These are phyloP conservation scores for Alnus glutinosa DNA, from an alignment of 306 rosid species.

Conservation along the genomic window DNA sequence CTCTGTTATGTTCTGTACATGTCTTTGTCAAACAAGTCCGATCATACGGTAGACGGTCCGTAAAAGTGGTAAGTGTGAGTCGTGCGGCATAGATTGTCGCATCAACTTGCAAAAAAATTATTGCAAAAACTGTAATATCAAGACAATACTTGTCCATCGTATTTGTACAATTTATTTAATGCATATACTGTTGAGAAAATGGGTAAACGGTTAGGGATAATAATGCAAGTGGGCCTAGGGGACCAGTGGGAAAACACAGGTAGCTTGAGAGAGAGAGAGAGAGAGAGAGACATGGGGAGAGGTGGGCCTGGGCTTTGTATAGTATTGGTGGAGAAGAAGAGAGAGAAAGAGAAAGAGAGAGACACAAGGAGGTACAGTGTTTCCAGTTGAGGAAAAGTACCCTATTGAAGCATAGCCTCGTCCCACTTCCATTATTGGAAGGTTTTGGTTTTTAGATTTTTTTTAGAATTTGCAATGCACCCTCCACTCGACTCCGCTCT, in stretches of 20 bases:
- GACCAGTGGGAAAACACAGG: neutral
- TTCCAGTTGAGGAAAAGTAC: conserved; percentile 54
- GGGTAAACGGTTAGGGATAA: conserved; percentile 31
- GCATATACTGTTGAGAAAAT: too few species aligned
- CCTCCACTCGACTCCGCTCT: conserved; percentile 1
- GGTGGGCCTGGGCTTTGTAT: conserved; percentile 80
- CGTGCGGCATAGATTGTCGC: too few species aligned
- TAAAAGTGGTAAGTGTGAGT: too few species aligned
- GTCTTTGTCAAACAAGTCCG: too few species aligned
- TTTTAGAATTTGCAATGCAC: conserved; percentile 4
- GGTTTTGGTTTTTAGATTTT: conserved; percentile 31
- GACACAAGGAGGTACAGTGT: conserved; percentile 47
- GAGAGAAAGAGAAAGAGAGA: conserved; percentile 32
- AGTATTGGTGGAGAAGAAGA: conserved; percentile 29
- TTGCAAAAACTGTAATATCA: too few species aligned
- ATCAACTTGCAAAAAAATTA: too few species aligned
- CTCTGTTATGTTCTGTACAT: too few species aligned
- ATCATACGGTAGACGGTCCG: too few species aligned
- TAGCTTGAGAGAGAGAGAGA: neutral
- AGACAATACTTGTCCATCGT: too few species aligned
- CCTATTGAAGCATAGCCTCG: conserved; percentile 45
- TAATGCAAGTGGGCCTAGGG: conserved; percentile 61
- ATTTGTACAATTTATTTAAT: too few species aligned
- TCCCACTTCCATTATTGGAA: conserved; percentile 78
- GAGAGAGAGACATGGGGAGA: conserved; percentile 7